Conservation (phyloP, 768 basidiomycete genomes). For the Mycena venus region DNA sequence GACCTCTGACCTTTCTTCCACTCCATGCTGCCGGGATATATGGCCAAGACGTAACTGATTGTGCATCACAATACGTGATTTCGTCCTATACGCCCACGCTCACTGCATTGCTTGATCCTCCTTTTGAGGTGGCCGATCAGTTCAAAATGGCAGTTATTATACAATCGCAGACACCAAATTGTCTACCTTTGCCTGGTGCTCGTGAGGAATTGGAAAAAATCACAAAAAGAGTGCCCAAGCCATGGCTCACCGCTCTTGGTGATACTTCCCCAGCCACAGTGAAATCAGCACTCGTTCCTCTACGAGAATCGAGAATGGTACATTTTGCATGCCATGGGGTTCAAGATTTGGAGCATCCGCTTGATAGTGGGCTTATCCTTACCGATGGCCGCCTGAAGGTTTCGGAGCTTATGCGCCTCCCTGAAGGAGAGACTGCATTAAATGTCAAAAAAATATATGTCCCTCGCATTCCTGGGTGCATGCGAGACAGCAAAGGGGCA, state of each 20-base stretch:
- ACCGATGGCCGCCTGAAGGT: constrained; percentile 29
- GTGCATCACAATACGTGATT: constrained; percentile 27
- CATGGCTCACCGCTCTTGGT: neutral
- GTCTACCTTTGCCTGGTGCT: neutral
- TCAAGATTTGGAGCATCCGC: constrained; percentile 32
- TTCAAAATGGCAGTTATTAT: constrained; percentile 11
- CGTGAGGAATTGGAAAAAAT: constrained; percentile 2
- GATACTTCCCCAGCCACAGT: neutral
- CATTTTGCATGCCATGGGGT: constrained; percentile 50
- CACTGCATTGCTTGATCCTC: constrained; percentile 13
- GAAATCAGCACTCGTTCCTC: neutral
- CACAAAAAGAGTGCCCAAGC: neutral
- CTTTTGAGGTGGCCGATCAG: neutral
- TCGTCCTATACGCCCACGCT: constrained; percentile 35
- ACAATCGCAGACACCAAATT: neutral
- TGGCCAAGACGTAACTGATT: neutral
- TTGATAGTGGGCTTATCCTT: neutral
- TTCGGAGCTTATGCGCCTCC: constrained; percentile 38
- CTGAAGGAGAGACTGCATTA: neutral
- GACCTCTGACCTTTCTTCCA: constrained; percentile 17
- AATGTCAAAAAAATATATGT: neutral
- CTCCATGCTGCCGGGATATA: constrained; percentile 35
- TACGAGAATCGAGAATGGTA: constrained; percentile 29
- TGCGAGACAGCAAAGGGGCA: constrained; percentile 48
- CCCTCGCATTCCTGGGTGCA: constrained; percentile 47